phyloP scores from a whole-genome alignment of 805 yeast genomes.

The Nematodospora valgi region DNA sequence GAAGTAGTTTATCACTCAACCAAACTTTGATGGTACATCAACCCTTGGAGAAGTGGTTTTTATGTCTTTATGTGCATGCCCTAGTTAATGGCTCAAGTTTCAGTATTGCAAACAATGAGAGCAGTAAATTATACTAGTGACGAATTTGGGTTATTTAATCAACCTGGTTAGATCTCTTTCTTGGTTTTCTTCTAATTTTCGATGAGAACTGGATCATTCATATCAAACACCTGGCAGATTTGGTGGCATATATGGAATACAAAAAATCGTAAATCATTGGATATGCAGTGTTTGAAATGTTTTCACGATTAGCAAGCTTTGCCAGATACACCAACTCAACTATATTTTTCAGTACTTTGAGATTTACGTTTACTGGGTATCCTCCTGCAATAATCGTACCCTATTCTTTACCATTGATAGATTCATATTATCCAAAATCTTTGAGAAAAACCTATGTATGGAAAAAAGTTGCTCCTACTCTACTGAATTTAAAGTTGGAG shows the following conservation, averaged over 20 bases:
- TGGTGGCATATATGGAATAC: constrained; percentile 35
- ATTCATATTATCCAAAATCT: constrained; percentile 26
- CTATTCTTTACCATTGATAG: constrained; percentile 30
- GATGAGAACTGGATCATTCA: constrained; percentile 35
- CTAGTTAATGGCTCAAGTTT: too few species aligned
- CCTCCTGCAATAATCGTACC: constrained; percentile 33
- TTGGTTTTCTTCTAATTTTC: too few species aligned
- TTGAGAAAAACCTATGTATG: constrained; percentile 16
- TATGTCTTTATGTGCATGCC: too few species aligned
- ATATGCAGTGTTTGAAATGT: constrained; percentile 19
- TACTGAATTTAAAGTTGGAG: constrained; percentile 28
- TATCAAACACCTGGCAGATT: constrained; percentile 30
- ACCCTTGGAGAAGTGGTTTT: too few species aligned
- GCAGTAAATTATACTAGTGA: too few species aligned
- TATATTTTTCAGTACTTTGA: constrained; percentile 25
- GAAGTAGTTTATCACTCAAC: too few species aligned
- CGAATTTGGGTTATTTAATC: too few species aligned
- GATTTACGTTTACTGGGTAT: constrained; percentile 35
- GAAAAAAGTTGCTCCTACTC: too few species aligned
- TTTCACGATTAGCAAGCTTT: constrained; percentile 24
- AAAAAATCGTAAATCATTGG: constrained; percentile 26
- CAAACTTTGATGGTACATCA: too few species aligned
- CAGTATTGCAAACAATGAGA: too few species aligned
- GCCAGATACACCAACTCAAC: constrained; percentile 20
- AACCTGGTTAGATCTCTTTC: too few species aligned